Base-by-base conservation (phyloP, 2,329 filamentous ascomycete species). In the Diaporthe sp. region DNA sequence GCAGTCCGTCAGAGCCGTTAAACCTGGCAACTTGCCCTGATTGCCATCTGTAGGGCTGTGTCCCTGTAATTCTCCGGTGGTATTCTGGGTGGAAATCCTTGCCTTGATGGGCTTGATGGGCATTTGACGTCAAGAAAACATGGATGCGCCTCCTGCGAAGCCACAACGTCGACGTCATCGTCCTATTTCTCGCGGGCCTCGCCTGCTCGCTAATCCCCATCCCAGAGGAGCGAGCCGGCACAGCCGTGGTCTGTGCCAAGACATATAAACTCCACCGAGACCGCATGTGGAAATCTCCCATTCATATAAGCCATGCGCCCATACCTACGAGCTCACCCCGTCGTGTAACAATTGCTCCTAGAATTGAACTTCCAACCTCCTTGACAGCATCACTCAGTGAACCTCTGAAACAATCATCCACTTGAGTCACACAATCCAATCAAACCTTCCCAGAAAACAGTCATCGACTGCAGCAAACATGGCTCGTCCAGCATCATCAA, bases 401-500 rank as follows among this genome's bases (percentile, higher is more conserved):
- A 10, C 25, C 28, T 19, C 39, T 17, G 34, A 17, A 57, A 28
- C 28, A 25, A 28, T 12, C 31, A 22, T 22, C 17, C n/a, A 15
- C 28, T n/a, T 1, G 22, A 59, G 31, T n/a, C 59, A 22, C 10
- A 37, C 37, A 42, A 44, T 6, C 10, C 61, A 65, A 28, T 8
- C 61, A 49, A 5, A 15, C 9, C 15, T 34, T 7, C 10, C 22
- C 31, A 15, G 17, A 31, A 34, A 22, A 65, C 22, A 28, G 2
- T 17, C 59, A 37, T 37, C 44, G 17, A 57, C 37, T 67, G 39
- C 55, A 73, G 31, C 70, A 70, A 61, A 42, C 73, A 77, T 77
- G 75, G 57, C 70, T 59, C 72, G 67, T 6, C 69, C 74, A 37
- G 73, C 72, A 22, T 77, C 75, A 6, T 77, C 75, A 44, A 77